Evolutionary conservation across 2,329 filamentous ascomycete genomes (phyloP), one percentile per base, ranked within the genome.

Genomic region (Piedraia hortae): DNA sequence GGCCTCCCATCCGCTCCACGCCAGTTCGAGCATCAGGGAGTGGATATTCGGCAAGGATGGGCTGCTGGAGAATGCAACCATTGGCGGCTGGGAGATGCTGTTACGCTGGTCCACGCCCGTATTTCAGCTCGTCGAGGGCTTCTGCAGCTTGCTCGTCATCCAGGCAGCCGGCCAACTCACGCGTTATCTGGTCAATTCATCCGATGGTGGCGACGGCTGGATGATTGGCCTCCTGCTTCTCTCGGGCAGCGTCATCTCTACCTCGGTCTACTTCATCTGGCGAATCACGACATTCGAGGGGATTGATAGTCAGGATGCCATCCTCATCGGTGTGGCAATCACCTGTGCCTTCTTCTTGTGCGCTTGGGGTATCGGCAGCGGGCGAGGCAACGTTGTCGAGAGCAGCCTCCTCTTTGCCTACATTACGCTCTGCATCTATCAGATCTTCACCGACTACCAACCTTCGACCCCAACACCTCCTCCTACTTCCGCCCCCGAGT

Each of bases 371-470:
- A 91, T 93, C 34, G 74, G 73, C 29, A 90, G 75, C 37, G 82
- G 82, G 2, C 68, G 80, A 36, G 85, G 85, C 28, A 97, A 90
- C 38, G 77, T 82, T 2, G 73, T 93, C 24, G 82, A 97, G 48
- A 89, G 77, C 34, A 90, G 82, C 11, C 54, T 97, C 6, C 59
- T 97, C 13, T 93, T 97, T 41, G 82, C 85, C 38, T 97, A 97
- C 46, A 65, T 91, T 28, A 85, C 90, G n/a, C 67, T 97, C 30
- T 93, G 82, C 52, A 73, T 93, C 40, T 97, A 93, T 50, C 85
- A 97, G 46, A 93, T 93, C 45, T 93, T 93, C 46, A 97, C 85
- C 37, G 85, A 97, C 48, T 93, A 93, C 48, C 64, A 82, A 34
- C 78, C 85, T 3, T 80, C 73, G 4, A 46, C 15, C 14, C 10